phyloP scores from a whole-genome alignment of 768 basidiomycete genomes.

The Sutorius australiensis region DNA sequence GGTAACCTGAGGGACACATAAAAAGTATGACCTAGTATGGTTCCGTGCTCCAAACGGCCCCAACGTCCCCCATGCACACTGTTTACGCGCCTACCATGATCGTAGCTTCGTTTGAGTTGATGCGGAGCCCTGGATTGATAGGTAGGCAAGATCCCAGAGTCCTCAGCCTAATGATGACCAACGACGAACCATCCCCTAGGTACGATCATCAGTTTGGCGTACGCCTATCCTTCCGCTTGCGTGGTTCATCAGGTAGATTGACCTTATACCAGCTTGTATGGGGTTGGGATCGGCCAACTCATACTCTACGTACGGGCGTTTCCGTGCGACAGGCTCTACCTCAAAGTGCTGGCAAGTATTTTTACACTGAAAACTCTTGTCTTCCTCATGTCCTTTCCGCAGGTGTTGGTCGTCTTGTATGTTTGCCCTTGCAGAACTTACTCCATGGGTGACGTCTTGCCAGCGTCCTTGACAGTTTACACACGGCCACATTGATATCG shows the following conservation, averaged over 20 bases:
- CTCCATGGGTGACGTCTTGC: not conserved
- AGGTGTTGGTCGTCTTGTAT: conserved; percentile 3
- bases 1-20: too few relatives aligned
- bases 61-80: too few relatives aligned
- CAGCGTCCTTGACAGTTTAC: conserved; percentile 9
- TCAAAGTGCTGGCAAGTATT: not conserved
- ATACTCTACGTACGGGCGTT: not conserved
- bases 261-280: not conserved
- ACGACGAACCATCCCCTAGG: not conserved
- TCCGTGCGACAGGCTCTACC: not conserved
- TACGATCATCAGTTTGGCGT: not conserved
- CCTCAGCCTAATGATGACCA: not conserved
- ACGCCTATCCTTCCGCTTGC: not conserved
- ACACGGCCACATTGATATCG: not conserved
- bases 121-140: not conserved
- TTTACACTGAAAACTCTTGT: not conserved
- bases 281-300: not conserved
- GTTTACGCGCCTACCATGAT: not conserved
- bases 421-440: not conserved
- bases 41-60: too few relatives aligned
- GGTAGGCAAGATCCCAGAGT: not conserved
- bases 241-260: not conserved
- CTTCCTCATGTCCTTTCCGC: not conserved
- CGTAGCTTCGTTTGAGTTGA: not conserved
- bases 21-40: too few relatives aligned